Conservation (phyloP, 768 basidiomycete genomes). For the Boletus sp. region DNA sequence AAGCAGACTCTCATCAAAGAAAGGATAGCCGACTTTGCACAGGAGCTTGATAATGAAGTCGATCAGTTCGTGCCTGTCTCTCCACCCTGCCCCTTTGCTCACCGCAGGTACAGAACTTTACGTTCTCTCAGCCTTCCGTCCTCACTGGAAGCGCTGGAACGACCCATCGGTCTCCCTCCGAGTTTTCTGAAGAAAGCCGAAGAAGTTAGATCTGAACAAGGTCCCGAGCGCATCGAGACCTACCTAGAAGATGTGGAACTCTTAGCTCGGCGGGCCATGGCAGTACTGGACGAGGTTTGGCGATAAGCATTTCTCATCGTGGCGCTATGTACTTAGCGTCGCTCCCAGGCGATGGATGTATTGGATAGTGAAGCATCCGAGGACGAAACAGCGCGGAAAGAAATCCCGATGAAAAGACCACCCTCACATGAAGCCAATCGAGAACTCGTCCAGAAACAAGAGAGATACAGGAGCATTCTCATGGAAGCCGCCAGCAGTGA, state of each 20-base stretch:
- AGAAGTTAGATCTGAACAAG: constrained; percentile 77
- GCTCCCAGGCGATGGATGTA: constrained; percentile 73
- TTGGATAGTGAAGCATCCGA: constrained; percentile 89
- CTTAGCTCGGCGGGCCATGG: constrained; percentile 57
- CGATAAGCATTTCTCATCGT: not conserved
- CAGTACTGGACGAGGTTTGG: constrained; percentile 72
- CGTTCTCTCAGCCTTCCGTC: constrained; percentile 77
- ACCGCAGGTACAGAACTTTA: constrained; percentile 47
- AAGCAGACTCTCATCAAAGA: constrained; percentile 69
- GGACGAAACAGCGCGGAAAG: constrained; percentile 66
- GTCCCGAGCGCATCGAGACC: constrained; percentile 64
- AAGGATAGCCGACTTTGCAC: constrained; percentile 56
- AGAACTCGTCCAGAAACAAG: constrained; percentile 66
- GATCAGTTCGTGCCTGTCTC: constrained; percentile 48
- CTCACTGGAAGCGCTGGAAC: constrained; percentile 82
- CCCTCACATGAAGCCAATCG: constrained; percentile 80
- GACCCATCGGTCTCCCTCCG: constrained; percentile 83
- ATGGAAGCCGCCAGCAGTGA: constrained; percentile 74
- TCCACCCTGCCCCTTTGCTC: not conserved
- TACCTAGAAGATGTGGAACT: constrained; percentile 70
- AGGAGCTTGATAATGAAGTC: constrained; percentile 57
- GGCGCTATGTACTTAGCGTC: not conserved
- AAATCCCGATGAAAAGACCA: constrained; percentile 44
- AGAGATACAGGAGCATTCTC: constrained; percentile 70
- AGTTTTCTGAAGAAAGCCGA: constrained; percentile 83